Evolutionary conservation across 495 filamentous ascomycete species (phyloP), one percentile per base, ranked within the genome.

Genomic region (Cercophora samala): DNA sequence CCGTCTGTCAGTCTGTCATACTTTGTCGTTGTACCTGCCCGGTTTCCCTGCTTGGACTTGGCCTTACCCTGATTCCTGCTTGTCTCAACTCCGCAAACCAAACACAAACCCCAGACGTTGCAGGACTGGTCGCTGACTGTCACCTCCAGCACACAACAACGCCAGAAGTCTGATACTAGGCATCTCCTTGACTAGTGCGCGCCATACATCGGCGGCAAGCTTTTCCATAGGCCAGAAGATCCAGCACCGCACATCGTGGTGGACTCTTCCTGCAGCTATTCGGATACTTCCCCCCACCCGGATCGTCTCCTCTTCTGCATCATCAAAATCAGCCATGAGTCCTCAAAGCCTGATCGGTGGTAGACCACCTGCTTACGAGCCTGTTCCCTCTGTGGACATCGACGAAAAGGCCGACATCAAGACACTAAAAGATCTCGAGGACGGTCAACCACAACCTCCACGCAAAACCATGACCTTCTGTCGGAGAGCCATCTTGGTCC

Each of bases 401-500:
- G n/a, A 32, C 46, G 65, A 70, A 25, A 69, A 70, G 42, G 62
- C 59, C 15, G 65, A 22, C 26, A 46, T 64, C 13, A 60, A 54
- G 15, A 65, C 61, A 32, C 63, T 55, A 19, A 18, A 13, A 51
- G 55, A 61, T n/a, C 26, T 22, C 53, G 68, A 61, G 23, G 62
- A 58, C 19, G 52, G 21, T 42, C 68, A 63, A 13, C 65, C 60
- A 21, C 54, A 61, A 63, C 15, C 29, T 18, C 37, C 62, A 23
- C 15, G 15, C 22, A 61, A 32, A 32, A 71, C 72, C 66, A 78
- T 73, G 70, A 69, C 74, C 8, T 60, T 13, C n/a, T 66, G 61
- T 59, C 73, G 37, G 58, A 69, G 73, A 19, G 60, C 65, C 21
- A 70, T 78, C n/a, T 56, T 78, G 46, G 68, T 75, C 55, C 32